Conservation (phyloP, 2,329 filamentous ascomycete genomes). For the Graphilbum sp. region DNA sequence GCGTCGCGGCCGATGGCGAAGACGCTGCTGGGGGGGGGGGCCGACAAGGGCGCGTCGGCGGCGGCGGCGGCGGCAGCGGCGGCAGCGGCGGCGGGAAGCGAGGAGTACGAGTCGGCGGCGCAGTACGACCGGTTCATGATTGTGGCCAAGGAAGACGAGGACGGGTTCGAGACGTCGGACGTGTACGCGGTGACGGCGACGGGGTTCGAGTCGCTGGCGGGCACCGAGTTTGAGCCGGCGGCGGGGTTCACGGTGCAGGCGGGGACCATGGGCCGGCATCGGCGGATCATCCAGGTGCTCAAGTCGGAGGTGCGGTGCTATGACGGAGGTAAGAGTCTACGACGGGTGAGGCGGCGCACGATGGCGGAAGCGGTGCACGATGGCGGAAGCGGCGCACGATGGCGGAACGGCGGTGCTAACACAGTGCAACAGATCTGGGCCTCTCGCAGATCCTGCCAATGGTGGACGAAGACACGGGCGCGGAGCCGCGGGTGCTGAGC, state of each 20-base stretch:
- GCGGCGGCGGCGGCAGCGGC: constrained; percentile 11
- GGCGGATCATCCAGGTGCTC: constrained; percentile 73
- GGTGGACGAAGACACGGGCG: constrained; percentile 76
- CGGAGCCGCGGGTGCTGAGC: constrained; percentile 60
- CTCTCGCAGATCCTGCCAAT: constrained; percentile 85
- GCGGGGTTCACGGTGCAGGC: constrained; percentile 78
- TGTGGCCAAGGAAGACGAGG: constrained; percentile 53
- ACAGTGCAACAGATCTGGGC: constrained; percentile 72
- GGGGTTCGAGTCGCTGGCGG: constrained; percentile 58
- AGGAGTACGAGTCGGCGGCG: constrained; percentile 40
- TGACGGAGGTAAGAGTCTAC: constrained; percentile 54
- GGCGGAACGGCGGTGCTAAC: no score
- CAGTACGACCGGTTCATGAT: constrained; percentile 71
- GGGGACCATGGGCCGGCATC: constrained; percentile 64
- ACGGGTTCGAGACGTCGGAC: constrained; percentile 60
- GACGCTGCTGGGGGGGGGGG: constrained; percentile 34
- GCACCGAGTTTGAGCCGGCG: constrained; percentile 81
- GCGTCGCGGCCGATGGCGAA: constrained; percentile 52
- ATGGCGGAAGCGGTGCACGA: no score
- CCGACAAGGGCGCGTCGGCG: constrained; percentile 30
- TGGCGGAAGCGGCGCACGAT: no score
- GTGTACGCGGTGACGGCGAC: constrained; percentile 61
- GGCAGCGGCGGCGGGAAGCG: constrained; percentile 12
- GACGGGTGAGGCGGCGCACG: no score
- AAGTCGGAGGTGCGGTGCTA: constrained; percentile 80